These are phyloP conservation scores for Lactarius sp. DNA, from an alignment of 768 basidiomycete genomes.

Conservation along the genomic window DNA sequence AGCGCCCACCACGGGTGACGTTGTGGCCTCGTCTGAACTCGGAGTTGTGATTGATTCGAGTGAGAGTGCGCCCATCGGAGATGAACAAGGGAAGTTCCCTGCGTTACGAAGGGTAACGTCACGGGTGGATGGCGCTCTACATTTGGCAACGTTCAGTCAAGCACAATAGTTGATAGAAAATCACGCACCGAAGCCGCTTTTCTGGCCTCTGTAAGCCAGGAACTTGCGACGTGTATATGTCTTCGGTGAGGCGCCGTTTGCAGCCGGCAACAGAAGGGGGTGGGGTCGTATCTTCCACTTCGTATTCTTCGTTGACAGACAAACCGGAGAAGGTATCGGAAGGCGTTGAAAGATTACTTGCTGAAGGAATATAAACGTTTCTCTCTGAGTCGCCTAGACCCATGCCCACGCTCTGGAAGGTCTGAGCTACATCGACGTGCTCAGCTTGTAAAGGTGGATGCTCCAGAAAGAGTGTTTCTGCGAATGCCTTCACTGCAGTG, in stretches of 20 bases:
- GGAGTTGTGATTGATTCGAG: not conserved
- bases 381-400: not conserved
- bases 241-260: constrained; percentile 8
- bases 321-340: not conserved
- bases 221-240: not conserved
- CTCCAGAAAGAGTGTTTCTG: constrained; percentile 32
- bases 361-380: not conserved
- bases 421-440: not conserved
- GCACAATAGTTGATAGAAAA: not conserved
- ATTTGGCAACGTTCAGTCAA: not conserved
- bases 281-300: constrained; percentile 18
- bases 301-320: not conserved
- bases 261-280: constrained; percentile 16
- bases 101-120: not conserved
- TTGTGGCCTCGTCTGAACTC: not conserved
- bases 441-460: not conserved
- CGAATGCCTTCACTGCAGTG: constrained; percentile 29
- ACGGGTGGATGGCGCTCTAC: not conserved
- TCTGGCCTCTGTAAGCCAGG: not conserved
- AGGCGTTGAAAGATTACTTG: not conserved
- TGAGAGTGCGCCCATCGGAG: not conserved
- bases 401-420: not conserved
- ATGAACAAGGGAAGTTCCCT: not conserved
- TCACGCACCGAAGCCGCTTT: constrained; percentile 11
- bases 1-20: not conserved